Percentiles rank a stretch among this genome's conserved stretches.
phyloP scores from a whole-genome alignment of 2,329 filamentous ascomycete species.

The Fusarium cicatricum region DNA sequence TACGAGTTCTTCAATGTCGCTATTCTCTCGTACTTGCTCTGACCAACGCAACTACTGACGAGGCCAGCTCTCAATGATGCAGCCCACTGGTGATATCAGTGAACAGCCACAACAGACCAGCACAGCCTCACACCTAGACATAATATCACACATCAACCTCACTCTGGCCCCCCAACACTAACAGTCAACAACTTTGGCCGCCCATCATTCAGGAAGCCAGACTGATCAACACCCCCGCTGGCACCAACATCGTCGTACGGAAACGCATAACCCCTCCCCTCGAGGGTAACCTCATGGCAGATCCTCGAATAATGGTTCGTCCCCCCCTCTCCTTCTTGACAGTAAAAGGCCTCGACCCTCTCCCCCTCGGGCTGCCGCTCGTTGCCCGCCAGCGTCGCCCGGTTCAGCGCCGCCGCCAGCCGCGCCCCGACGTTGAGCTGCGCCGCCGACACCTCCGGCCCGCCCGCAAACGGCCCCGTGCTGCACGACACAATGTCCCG shows the following conservation, averaged over 20 bases:
- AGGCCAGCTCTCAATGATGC: too few species aligned
- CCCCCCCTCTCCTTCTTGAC: slow-evolving; percentile 44
- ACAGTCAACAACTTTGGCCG: slow-evolving; percentile 65
- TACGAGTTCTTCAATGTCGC: too few species aligned
- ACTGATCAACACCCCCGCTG: slow-evolving; percentile 63
- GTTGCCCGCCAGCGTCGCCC: slow-evolving; percentile 69
- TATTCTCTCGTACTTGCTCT: too few species aligned
- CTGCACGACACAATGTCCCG: slow-evolving; percentile 53
- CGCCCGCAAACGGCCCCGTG: slow-evolving; percentile 61
- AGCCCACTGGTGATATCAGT: background rate
- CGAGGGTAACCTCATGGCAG: slow-evolving; percentile 66
- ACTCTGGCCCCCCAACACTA: slow-evolving; percentile 56
- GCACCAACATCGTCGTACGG: slow-evolving; percentile 75
- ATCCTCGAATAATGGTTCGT: slow-evolving; percentile 75
- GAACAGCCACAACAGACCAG: background rate
- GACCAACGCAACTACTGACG: too few species aligned
- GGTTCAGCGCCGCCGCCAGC: slow-evolving; percentile 79
- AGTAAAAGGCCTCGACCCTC: slow-evolving; percentile 60
- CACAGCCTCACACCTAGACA: background rate
- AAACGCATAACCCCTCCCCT: slow-evolving; percentile 72
- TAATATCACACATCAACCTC: background rate
- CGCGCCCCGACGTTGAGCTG: slow-evolving; percentile 74
- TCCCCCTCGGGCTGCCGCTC: slow-evolving; percentile 62
- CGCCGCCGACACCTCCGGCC: slow-evolving; percentile 51
- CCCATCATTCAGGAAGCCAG: slow-evolving; percentile 67